Percentiles rank a stretch among this genome's conserved stretches.
These are phyloP conservation scores for Cyclotella kingstonii DNA, from an alignment of 108 stramenopile genomes.

Conservation along the genomic window DNA sequence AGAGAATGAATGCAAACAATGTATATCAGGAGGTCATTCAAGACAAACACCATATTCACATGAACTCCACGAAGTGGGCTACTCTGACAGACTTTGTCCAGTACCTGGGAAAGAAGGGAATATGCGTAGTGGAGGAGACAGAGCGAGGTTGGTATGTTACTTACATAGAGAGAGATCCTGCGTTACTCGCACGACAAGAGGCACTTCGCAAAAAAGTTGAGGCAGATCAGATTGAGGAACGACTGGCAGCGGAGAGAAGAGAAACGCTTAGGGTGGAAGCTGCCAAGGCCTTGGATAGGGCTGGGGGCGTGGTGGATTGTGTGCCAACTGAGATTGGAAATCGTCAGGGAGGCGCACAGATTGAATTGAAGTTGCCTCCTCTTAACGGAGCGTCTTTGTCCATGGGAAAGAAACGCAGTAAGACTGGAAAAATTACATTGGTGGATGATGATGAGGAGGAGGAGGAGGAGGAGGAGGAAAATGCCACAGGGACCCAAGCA, in stretches of 20 bases:
- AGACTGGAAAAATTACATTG: constrained; percentile 26
- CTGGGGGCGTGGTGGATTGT: constrained; percentile 50
- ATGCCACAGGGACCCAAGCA: too few species aligned
- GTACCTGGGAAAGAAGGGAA: constrained; percentile 94
- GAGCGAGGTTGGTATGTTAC: constrained; percentile 96
- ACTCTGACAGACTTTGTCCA: constrained; percentile 93
- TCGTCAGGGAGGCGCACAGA: constrained; percentile 17
- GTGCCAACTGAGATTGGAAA: constrained; percentile 59
- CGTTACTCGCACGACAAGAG: constrained; percentile 51
- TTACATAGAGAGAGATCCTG: constrained; percentile 93
- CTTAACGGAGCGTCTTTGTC: background rate
- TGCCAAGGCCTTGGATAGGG: constrained; percentile 69
- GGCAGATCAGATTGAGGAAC: constrained; percentile 63
- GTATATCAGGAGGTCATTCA: constrained; percentile 98
- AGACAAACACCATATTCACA: constrained; percentile 97
- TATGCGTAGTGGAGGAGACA: constrained; percentile 92
- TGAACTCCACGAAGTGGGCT: constrained; percentile 98
- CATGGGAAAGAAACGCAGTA: constrained; percentile 23
- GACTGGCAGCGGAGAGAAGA: constrained; percentile 47
- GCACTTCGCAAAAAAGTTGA: constrained; percentile 43
- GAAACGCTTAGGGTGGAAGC: constrained; percentile 72
- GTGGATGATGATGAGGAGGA: constrained; percentile 48
- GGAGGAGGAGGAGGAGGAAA: constrained; percentile 19
- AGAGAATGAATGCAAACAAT: constrained; percentile 92
- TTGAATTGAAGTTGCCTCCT: constrained; percentile 39